Percentiles rank a stretch among this genome's conserved stretches.
These are phyloP conservation scores for Marasmius tenuissimus DNA, from an alignment of 1,284 basidiomycete genomes.

Conservation along the genomic window DNA sequence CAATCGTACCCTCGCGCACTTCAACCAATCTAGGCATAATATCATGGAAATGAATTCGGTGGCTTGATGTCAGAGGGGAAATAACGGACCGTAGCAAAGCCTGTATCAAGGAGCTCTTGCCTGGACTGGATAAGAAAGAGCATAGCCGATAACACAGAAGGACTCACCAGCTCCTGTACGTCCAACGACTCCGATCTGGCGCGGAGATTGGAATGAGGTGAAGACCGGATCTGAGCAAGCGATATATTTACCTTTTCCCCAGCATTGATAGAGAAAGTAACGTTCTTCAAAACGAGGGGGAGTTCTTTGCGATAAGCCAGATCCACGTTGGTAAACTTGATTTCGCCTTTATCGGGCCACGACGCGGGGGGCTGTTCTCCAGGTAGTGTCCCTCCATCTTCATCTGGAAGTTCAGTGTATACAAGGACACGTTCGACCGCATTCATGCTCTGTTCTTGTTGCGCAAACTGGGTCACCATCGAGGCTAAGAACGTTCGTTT, in stretches of 20 bases:
- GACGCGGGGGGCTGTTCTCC: conserved; percentile 52
- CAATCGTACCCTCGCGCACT: conserved; percentile 58
- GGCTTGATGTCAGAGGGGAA: neutral
- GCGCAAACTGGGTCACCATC: conserved; percentile 56
- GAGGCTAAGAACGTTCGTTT: conserved; percentile 37
- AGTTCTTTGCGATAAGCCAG: conserved; percentile 72
- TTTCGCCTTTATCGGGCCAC: conserved; percentile 68
- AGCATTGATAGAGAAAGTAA: conserved; percentile 61
- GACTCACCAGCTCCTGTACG: conserved; percentile 63
- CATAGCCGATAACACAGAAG: conserved; percentile 6
- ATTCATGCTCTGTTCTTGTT: conserved; percentile 72
- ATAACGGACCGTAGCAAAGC: conserved; percentile 61
- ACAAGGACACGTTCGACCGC: conserved; percentile 67
- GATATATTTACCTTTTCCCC: conserved; percentile 64
- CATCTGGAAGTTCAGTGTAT: conserved; percentile 53
- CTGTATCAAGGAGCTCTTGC: conserved; percentile 78
- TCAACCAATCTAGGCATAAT: conserved; percentile 64
- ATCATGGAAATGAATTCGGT: conserved; percentile 18
- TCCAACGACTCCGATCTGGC: conserved; percentile 71
- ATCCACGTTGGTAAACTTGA: conserved; percentile 63
- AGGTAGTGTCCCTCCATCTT: conserved; percentile 39
- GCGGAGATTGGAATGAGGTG: neutral
- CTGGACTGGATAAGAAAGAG: conserved; percentile 24
- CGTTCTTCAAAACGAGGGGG: conserved; percentile 69
- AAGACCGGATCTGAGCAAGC: neutral